Evolutionary conservation across 2,329 filamentous ascomycete genomes (phyloP), one percentile per base, ranked within the genome.

Genomic region (Claviceps pazoutovae): DNA sequence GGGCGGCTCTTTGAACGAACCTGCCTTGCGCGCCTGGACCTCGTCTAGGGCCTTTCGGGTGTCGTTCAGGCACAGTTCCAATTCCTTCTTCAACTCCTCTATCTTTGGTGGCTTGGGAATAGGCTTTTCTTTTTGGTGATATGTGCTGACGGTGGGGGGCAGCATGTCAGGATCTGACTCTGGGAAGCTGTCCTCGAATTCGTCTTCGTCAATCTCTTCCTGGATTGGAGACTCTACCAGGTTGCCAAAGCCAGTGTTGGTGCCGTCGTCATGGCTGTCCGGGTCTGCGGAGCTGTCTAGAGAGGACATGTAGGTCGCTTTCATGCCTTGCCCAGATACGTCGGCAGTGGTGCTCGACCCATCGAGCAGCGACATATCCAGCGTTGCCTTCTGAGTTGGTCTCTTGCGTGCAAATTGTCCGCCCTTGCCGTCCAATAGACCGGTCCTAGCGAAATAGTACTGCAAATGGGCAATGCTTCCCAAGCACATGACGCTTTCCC

Each of bases 391-490:
- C 60, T 79, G 78, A 55, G 74, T 74, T 58, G 82, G 76, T 62
- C 78, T 83, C 64, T 84, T 85, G 61, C 85, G 85, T 21, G 86
- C 84, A 54, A 94, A 71, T 65, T 94, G 86, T 51, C 82, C 93
- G 38, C 90, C 91, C 65, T 96, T 96, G 52, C 91, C 89, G 63
- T 98, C 93, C 49, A 98, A 71, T 56, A 98, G 71, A 5, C 93
- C 93, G 0, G 93, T 98, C 54, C 93, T 78, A 38, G 93, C 91
- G 71, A 98, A 98, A 70, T 97, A 98, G 70, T 97, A 95, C 68
- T 98, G 93, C 62, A 98, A 74, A 71, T 98, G 93, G 52, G 90
- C 88, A 61, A 98, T 98, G 68, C 90, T 96, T 51, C 93, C 93
- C 56, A 98, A 71, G 63, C 88, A 95, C 80, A 97, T 84, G 57